phyloP scores from a whole-genome alignment of 169 alveolate genomes.

The Eimeria maxima region DNA sequence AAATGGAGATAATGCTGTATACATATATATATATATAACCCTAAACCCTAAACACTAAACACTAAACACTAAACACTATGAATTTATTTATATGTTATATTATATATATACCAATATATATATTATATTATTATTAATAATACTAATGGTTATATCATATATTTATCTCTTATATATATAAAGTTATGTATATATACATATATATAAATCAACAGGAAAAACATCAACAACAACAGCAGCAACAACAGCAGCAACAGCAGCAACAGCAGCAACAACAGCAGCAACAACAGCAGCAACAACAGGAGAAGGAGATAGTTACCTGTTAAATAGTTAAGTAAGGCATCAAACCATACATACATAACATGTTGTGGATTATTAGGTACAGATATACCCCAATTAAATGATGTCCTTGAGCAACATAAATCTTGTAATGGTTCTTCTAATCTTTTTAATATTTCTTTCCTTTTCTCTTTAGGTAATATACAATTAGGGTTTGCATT shows the following conservation, averaged over 20 bases:
- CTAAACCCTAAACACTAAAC: background rate
- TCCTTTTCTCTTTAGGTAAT: slow-evolving; percentile 91
- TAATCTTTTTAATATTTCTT: slow-evolving; percentile 90
- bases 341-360: slow-evolving; percentile 98
- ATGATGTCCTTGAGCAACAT: slow-evolving; percentile 93
- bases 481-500: slow-evolving; percentile 88
- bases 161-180: no score
- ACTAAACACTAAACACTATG: no score
- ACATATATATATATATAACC: no score
- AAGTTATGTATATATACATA: background rate
- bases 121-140: no score
- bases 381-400: slow-evolving; percentile 96
- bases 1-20: no score
- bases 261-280: background rate
- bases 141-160: no score
- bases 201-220: background rate
- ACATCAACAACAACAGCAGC: background rate
- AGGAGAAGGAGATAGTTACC: slow-evolving; percentile 64
- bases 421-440: slow-evolving; percentile 92
- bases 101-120: no score
- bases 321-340: slow-evolving; percentile 93
- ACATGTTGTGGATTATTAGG: slow-evolving; percentile 90
- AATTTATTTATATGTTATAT: no score
- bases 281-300: background rate
- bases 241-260: background rate